phyloP scores from a whole-genome alignment of 2,329 filamentous ascomycete species.

The Colletotrichum sp. region DNA sequence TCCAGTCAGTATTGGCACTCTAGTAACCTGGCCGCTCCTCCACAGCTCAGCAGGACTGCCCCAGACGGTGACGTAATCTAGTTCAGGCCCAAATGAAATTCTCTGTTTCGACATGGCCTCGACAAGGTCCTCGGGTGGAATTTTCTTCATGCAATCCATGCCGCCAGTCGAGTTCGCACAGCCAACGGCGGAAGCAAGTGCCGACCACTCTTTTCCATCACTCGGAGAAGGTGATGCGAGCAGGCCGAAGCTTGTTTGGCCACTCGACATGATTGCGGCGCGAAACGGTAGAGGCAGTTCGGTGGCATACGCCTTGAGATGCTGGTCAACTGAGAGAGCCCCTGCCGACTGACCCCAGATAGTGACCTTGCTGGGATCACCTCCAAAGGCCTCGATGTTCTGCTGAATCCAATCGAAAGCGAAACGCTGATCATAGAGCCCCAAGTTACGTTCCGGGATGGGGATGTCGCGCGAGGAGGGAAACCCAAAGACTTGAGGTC shows the following conservation, averaged over 20 bases:
- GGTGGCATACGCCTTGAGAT: constrained; percentile 25
- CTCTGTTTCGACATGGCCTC: constrained; percentile 8
- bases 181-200: constrained; percentile 16
- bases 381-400: constrained; percentile 33
- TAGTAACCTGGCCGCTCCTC: constrained; percentile 17
- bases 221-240: constrained; percentile 9
- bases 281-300: constrained; percentile 24
- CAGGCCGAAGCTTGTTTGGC: constrained; percentile 30
- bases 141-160: constrained; percentile 26
- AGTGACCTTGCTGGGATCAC: constrained; percentile 32
- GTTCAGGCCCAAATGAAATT: constrained; percentile 17
- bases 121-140: constrained; percentile 20
- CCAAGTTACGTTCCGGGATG: constrained; percentile 24
- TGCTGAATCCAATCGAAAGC: constrained; percentile 37
- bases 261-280: constrained; percentile 31
- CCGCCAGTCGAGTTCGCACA: constrained; percentile 13
- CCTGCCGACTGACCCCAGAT: constrained; percentile 38
- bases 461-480: not conserved
- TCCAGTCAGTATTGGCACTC: constrained; percentile 28
- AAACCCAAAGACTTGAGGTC: constrained; percentile 24
- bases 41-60: constrained; percentile 22
- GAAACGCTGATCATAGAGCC: constrained; percentile 30
- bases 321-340: constrained; percentile 25
- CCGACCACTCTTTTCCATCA: constrained; percentile 21
- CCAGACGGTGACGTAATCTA: constrained; percentile 24